Base-by-base conservation (phyloP, 768 basidiomycete species). In the Austroboletus eburneus region DNA sequence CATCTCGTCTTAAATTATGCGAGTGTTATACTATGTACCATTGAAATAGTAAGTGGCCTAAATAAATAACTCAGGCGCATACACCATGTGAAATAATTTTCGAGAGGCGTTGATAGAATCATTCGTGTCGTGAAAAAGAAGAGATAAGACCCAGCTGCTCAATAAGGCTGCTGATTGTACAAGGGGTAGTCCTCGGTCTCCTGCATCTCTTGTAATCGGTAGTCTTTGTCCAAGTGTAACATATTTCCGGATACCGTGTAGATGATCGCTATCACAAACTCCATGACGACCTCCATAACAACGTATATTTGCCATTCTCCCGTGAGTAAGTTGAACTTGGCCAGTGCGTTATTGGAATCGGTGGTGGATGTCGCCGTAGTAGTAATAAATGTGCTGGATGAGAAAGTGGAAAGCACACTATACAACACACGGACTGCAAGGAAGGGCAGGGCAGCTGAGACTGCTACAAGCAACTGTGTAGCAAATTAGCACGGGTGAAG, bases 231-330 rank as follows among this genome's bases (percentile, higher is more conserved):
- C 45, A 69, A 46, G 24, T 51, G 64, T 14, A 65, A 27, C n/a
- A 48, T 21, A 21, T 51, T 57, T 23, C 69, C 71, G 0, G 63
- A 59, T 29, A 58, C 37, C 5, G 56, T 46, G 50, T 71, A 86
- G 42, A 83, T 68, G 30, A 69, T 47, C 39, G 72, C 70, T 13
- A 75, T 69, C 30, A 72, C 57, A 54, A 70, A 80, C 63, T 87
- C 85, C 77, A 79, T 79, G 33, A 84, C 49, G 32, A 81, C 67
- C 13, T 75, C 74, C 69, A 86, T 76, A 45, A 74, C 63, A 24
- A 85, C 70, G 59, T 74, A 87, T 52, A 78, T 54, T 40, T 74
- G 62, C 80, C 79, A 84, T 48, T 74, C 63, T 24, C 83, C 82
- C 3, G 73, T 76, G 29, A 78, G 56, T 41, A 77, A 70, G 54